Base-by-base conservation (phyloP, 495 filamentous ascomycete genomes). In the Daldinia decipiens region DNA sequence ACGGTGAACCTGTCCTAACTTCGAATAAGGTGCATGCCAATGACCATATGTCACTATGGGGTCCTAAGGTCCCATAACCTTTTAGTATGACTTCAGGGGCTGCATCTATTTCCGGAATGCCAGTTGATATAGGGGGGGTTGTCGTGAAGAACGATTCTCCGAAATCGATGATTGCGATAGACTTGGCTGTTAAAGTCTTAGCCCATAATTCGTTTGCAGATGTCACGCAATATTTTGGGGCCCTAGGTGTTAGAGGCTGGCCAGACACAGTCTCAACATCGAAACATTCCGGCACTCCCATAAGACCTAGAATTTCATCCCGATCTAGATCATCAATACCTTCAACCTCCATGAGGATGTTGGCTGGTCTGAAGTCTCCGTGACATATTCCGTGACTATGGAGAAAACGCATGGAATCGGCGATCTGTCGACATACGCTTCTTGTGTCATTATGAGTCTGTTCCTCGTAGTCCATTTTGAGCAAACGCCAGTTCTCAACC, bases 101-200 rank as follows among this genome's bases (percentile, higher is more conserved):
- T 1, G 71, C 70, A n/a, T 65, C 77, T 0, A 63, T 0, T 7
- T 40, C 6, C 7, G 74, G 71, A 27, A 74, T 68, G 0, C 76
- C 70, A 0, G 68, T 73, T 7, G 39, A 19, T 0, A 39, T 6
- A 0, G 70, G 66, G 0, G 65, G 61, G 6, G 29, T 31, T 31
- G 3, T n/a, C 17, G 51, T 1, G 6, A 43, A 52, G 47, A 73
- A 78, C 0, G 78, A 71, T 15, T 77, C 65, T 0, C 77, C 77
- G 40, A 76, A 77, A 57, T 80, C 78, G 15, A 71, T 50, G 4
- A 80, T 45, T 43, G 70, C 62, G 9, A 78, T 58, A 0, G 71
- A 63, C 0, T 40, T 51, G 0, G 54, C 60, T 15, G 15, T 36
- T 1, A 72, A 2, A 0, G 12, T 64, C 29, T 34, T 9, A 4